Evolutionary conservation across 345 rosid genomes (phyloP).

Genomic region (Citropsis articulata): DNA sequence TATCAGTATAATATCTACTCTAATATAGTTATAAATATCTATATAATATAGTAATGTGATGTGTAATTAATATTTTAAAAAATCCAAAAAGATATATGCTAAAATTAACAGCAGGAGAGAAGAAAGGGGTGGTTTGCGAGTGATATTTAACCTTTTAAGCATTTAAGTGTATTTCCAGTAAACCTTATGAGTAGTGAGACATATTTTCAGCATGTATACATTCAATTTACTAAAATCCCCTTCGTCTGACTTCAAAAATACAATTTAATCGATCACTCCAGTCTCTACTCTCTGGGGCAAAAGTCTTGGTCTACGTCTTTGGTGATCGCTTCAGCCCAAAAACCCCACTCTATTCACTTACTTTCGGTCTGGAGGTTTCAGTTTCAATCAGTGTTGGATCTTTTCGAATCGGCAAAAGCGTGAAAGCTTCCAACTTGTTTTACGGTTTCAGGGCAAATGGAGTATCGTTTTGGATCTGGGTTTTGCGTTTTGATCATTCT

Average conservation of each 20-base stretch:
- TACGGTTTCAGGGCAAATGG: conserved; percentile 26
- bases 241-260: neutral
- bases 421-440: neutral
- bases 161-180: too few relatives aligned
- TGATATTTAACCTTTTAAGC: too few relatives aligned
- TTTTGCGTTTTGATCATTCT: conserved; percentile 36
- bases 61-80: too few relatives aligned
- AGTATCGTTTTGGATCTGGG: conserved; percentile 54
- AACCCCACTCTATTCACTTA: neutral
- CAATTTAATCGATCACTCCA: neutral
- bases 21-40: too few relatives aligned
- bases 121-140: too few relatives aligned
- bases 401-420: neutral
- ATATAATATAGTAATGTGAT: too few relatives aligned
- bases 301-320: conserved; percentile 13
- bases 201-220: too few relatives aligned
- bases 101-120: too few relatives aligned
- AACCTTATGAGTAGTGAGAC: too few relatives aligned
- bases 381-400: conserved; percentile 23
- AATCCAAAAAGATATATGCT: too few relatives aligned
- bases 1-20: too few relatives aligned
- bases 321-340: neutral
- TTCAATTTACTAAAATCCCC: neutral
- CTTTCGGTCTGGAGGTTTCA: neutral
- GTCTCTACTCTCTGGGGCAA: neutral